These are phyloP conservation scores for Amanita fuliginea DNA, from an alignment of 768 basidiomycete species.

Conservation along the genomic window DNA sequence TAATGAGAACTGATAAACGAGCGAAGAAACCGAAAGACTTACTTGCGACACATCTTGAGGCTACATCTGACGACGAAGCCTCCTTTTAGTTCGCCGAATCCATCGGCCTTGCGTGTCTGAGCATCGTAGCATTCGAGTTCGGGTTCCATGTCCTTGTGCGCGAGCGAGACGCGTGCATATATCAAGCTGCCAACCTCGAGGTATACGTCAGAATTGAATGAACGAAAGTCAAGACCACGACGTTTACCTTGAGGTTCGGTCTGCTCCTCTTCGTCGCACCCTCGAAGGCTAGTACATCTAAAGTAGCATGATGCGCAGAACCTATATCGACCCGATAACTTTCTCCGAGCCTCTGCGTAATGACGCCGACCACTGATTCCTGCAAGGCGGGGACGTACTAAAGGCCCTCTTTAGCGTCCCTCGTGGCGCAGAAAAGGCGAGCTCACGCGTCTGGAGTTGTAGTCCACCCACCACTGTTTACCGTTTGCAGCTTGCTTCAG, in stretches of 20 bases:
- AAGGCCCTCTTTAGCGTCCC: slow-evolving; percentile 1
- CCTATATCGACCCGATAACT: slow-evolving; percentile 94
- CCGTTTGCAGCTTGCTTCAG: slow-evolving; percentile 61
- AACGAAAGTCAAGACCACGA: not conserved
- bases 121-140: slow-evolving; percentile 96
- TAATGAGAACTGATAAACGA: slow-evolving; percentile 1
- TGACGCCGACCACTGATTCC: slow-evolving; percentile 80
- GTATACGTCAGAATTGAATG: not conserved
- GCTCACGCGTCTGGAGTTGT: slow-evolving; percentile 75
- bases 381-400: slow-evolving; percentile 89
- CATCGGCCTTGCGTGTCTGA: slow-evolving; percentile 83
- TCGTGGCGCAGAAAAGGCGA: not conserved
- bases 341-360: slow-evolving; percentile 76
- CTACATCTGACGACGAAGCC: slow-evolving; percentile 80
- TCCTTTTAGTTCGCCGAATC: slow-evolving; percentile 87
- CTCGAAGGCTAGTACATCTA: slow-evolving; percentile 92
- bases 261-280: slow-evolving; percentile 91
- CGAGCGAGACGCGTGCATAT: slow-evolving; percentile 86
- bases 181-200: slow-evolving; percentile 78
- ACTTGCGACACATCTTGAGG: slow-evolving; percentile 81
- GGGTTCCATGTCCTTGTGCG: slow-evolving; percentile 97
- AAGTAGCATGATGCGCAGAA: slow-evolving; percentile 68
- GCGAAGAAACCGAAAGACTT: slow-evolving; percentile 19
- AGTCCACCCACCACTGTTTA: slow-evolving; percentile 84
- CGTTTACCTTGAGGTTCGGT: slow-evolving; percentile 78